A percentile compares a stretch with the other conserved stretches of the same genome.
Evolutionary conservation across 2,329 filamentous ascomycete species (phyloP).

Genomic region (Colletotrichum sp.): DNA sequence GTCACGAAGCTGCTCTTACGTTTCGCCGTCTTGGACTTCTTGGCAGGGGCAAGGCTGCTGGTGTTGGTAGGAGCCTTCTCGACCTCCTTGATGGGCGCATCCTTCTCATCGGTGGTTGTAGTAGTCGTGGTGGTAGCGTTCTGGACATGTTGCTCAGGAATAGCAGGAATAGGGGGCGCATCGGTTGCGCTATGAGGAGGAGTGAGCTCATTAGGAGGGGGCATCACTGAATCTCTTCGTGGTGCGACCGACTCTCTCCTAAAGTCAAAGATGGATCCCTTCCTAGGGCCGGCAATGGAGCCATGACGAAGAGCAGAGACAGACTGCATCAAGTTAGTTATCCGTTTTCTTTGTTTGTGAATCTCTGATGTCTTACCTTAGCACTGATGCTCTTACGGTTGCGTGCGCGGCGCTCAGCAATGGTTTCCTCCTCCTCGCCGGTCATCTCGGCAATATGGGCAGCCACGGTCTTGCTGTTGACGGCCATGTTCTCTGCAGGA

Average conservation of each 20-base stretch:
- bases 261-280: conserved; percentile 17
- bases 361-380: conserved; percentile 28
- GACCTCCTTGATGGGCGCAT: background rate
- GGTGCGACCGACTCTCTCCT: background rate
- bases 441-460: conserved; percentile 68
- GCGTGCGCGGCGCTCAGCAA: conserved; percentile 18
- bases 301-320: conserved; percentile 12
- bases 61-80: background rate
- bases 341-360: background rate
- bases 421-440: conserved; percentile 24
- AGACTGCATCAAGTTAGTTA: background rate
- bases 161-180: conserved; percentile 5
- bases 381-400: conserved; percentile 40
- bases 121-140: background rate
- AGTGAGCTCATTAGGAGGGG: conserved; percentile 2
- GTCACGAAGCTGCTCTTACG: conserved; percentile 17
- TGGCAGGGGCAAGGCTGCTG: background rate
- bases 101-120: conserved; percentile 1
- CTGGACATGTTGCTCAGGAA: background rate
- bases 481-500: conserved; percentile 74
- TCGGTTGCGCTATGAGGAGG: conserved; percentile 18
- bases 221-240: background rate
- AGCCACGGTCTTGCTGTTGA: conserved; percentile 71
- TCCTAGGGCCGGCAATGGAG: conserved; percentile 8
- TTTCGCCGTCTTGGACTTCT: conserved; percentile 8